phyloP scores from a whole-genome alignment of 2,329 filamentous ascomycete species.

The Colletotrichum orbiculare region DNA sequence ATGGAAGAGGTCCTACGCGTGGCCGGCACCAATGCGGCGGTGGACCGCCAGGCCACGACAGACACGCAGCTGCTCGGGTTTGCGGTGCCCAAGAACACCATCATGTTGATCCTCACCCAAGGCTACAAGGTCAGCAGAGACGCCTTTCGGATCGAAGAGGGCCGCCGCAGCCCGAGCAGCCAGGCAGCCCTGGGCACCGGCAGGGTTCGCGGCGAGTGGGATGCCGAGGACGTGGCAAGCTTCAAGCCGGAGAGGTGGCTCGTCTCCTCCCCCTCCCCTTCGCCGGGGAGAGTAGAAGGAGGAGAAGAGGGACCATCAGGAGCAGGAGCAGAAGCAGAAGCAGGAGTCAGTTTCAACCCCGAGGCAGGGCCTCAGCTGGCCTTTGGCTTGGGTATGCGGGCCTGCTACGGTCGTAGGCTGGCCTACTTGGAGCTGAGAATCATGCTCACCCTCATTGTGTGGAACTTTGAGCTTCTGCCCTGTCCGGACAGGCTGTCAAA shows the following conservation, averaged over 20 bases:
- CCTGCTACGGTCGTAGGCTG: constrained; percentile 33
- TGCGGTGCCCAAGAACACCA: constrained; percentile 43
- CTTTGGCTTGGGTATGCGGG: constrained; percentile 15
- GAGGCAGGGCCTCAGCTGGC: constrained; percentile 7
- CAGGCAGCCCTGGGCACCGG: background rate
- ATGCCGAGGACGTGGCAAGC: constrained; percentile 18
- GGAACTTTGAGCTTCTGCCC: constrained; percentile 41
- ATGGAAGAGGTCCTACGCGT: constrained; percentile 45
- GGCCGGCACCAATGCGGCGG: constrained; percentile 37
- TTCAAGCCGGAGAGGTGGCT: constrained; percentile 41
- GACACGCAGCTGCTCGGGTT: constrained; percentile 42
- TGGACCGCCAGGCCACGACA: constrained; percentile 38
- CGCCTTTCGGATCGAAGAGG: constrained; percentile 24
- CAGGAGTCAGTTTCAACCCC: background rate
- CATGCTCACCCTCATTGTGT: constrained; percentile 40
- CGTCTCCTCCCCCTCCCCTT: background rate
- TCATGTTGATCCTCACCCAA: constrained; percentile 22
- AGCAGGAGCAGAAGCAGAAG: too few species aligned
- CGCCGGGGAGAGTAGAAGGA: too few species aligned
- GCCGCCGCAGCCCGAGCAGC: constrained; percentile 31
- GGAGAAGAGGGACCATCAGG: too few species aligned
- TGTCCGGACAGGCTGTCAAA: background rate
- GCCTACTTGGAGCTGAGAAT: constrained; percentile 44
- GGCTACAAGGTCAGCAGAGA: constrained; percentile 20
- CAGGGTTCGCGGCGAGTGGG: background rate